Percentiles rank a stretch among this genome's conserved stretches.
These are phyloP conservation scores for Thuja plicata DNA, from an alignment of 83 land plant species.

Conservation along the genomic window DNA sequence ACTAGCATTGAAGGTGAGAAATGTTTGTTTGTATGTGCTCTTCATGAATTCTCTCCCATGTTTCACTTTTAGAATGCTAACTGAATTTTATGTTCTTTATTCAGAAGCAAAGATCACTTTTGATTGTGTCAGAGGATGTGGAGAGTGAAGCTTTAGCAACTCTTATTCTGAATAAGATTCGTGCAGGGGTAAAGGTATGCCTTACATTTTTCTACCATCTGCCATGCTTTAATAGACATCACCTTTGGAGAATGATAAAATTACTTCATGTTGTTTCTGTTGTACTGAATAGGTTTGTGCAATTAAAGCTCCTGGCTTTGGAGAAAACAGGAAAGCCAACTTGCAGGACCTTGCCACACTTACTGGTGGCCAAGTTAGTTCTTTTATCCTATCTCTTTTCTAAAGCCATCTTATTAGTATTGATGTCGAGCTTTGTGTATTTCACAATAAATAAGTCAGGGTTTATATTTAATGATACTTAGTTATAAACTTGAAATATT, in stretches of 20 bases:
- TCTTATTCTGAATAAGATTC: constrained; percentile 83
- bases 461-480: not conserved
- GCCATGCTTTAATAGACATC: not conserved
- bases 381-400: not conserved
- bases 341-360: constrained; percentile 90
- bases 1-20: constrained; percentile 77
- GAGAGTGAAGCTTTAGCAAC: constrained; percentile 93
- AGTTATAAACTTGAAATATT: not conserved
- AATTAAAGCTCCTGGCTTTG: constrained; percentile 98
- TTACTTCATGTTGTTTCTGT: not conserved
- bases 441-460: not conserved
- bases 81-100: not conserved
- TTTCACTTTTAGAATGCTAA: not conserved
- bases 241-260: not conserved
- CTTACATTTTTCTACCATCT: not conserved
- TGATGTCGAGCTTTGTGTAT: not conserved
- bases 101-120: constrained; percentile 77
- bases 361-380: constrained; percentile 86
- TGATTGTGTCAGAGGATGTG: constrained; percentile 94
- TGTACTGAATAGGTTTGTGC: constrained; percentile 78
- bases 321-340: constrained; percentile 82
- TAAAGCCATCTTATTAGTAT: not conserved
- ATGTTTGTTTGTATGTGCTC: not conserved
- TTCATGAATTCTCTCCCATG: not conserved
- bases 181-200: constrained; percentile 89